Evolutionary conservation across 352 stramenopile genomes (phyloP), one percentile per base, ranked within the genome.

Genomic region (Paralagenidium karlingii): DNA sequence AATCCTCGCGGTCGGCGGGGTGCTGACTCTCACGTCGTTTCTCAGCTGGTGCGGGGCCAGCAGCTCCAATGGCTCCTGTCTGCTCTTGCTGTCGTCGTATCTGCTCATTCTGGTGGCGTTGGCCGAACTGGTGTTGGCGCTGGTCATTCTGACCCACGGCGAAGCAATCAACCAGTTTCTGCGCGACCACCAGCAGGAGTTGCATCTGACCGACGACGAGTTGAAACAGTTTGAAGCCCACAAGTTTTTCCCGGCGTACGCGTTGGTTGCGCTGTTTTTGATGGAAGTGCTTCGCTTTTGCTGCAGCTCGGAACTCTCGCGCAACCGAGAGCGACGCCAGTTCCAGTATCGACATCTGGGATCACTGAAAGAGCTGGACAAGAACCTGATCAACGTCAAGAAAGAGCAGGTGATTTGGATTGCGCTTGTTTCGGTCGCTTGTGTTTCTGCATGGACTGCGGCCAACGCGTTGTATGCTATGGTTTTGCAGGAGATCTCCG

Each of bases 321-420:
- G 60, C 32, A 53, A 51, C 25, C 60, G 68, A 31, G 54, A 63
- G 29, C 46, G 65, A 34, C 57, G 57, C 40, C 77, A 77, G 50
- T 82, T 76, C 29, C 58, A 65, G 19, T 81, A 82, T 49, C 51
- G 38, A 29, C 66, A 73, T 27, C 57, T 89, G 9, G 57, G 47
- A 22, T 60, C 65, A 18, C 50, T 89, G 15, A 49, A 56, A 7
- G 71, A 76, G 44, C 61, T 89, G 26, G 69, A 89, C 38, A 67
- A 82, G 22, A 61, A 83, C 29, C 53, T 89, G 12, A 38, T 89
- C 29, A 51, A 58, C 12, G 67, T 77, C 43, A 68, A 70, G 43
- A 82, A 66, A 27, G 73, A 89, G 38, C 63, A 82, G 24, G 71
- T 85, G n/a, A n/a, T n/a, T n/a, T n/a, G n/a, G n/a, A n/a, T n/a